Evolutionary conservation across 352 stramenopile species (phyloP).

Genomic region (Globisporangium heterothallicum): DNA sequence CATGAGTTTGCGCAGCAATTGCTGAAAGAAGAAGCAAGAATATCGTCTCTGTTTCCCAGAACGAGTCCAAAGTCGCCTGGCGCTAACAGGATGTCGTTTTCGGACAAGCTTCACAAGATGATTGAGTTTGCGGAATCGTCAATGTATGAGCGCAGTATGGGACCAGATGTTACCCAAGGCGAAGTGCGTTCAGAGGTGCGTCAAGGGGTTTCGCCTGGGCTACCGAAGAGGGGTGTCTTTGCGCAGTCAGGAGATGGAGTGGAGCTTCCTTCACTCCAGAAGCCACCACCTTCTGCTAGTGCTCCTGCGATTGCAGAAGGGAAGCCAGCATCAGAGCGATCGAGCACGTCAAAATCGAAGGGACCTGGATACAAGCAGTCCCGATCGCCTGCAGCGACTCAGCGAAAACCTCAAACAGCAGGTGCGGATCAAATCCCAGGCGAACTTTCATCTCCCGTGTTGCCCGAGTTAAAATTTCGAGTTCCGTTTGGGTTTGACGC

Average conservation of each 20-base stretch:
- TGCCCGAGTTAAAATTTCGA: slow-evolving; percentile 19
- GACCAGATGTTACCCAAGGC: background rate
- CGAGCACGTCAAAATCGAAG: slow-evolving; percentile 6
- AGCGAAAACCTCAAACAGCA: background rate
- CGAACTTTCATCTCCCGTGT: background rate
- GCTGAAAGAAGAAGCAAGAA: slow-evolving; percentile 46
- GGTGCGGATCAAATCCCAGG: background rate
- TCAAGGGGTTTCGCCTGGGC: background rate
- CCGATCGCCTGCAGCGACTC: background rate
- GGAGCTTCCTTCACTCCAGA: slow-evolving; percentile 7
- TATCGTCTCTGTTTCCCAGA: slow-evolving; percentile 38
- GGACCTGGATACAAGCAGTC: slow-evolving; percentile 11
- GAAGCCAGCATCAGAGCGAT: slow-evolving; percentile 5
- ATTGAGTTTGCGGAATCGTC: slow-evolving; percentile 72
- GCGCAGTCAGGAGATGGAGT: background rate
- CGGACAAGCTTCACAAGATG: slow-evolving; percentile 76
- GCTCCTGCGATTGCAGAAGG: background rate
- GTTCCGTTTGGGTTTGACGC: slow-evolving; percentile 23
- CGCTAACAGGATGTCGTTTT: slow-evolving; percentile 63
- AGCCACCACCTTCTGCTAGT: background rate
- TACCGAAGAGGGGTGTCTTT: background rate
- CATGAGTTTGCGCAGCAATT: slow-evolving; percentile 60
- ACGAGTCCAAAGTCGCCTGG: slow-evolving; percentile 43
- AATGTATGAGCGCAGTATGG: slow-evolving; percentile 37
- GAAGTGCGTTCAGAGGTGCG: background rate